Evolutionary conservation across 1,284 basidiomycete genomes (phyloP).

Genomic region (Sparassis latifolia): DNA sequence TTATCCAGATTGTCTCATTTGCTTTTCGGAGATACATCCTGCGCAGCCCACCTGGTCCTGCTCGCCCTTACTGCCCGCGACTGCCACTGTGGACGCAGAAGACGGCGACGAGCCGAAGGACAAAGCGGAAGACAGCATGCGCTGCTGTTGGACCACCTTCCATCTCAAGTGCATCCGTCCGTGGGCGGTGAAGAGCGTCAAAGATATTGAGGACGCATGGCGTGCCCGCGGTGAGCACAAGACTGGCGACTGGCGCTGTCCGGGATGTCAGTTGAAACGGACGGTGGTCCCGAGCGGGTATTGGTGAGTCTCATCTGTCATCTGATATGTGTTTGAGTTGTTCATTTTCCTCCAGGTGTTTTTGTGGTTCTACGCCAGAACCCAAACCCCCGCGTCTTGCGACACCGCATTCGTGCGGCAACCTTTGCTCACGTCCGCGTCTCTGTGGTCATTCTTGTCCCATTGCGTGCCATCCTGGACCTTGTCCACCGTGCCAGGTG

Average conservation of each 20-base stretch:
- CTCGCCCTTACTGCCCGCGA: slow-evolving; percentile 48
- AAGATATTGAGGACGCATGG: slow-evolving; percentile 71
- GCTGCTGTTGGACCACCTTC: slow-evolving; percentile 81
- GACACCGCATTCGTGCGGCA: slow-evolving; percentile 84
- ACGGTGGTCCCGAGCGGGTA: slow-evolving; percentile 62
- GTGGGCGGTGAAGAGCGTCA: slow-evolving; percentile 78
- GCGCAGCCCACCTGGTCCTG: slow-evolving; percentile 76
- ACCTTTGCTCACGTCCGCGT: slow-evolving; percentile 65
- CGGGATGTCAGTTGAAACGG: slow-evolving; percentile 79
- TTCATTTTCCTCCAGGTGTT: slow-evolving; percentile 50
- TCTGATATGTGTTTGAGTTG: background rate
- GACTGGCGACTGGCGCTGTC: slow-evolving; percentile 80
- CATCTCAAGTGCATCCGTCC: slow-evolving; percentile 76
- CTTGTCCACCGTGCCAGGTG: slow-evolving; percentile 68
- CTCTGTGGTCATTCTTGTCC: slow-evolving; percentile 67
- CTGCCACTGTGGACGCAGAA: slow-evolving; percentile 28
- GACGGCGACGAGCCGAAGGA: slow-evolving; percentile 6
- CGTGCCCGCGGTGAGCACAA: slow-evolving; percentile 62
- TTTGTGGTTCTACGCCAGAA: slow-evolving; percentile 72
- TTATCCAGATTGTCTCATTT: slow-evolving; percentile 76
- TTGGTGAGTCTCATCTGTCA: slow-evolving; percentile 35
- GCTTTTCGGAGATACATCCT: slow-evolving; percentile 68
- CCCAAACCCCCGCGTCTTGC: slow-evolving; percentile 62
- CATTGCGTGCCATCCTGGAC: slow-evolving; percentile 64
- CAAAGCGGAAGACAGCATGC: slow-evolving; percentile 26